Conservation (phyloP, 768 basidiomycete genomes). For the Boletus pseudopeckii region DNA sequence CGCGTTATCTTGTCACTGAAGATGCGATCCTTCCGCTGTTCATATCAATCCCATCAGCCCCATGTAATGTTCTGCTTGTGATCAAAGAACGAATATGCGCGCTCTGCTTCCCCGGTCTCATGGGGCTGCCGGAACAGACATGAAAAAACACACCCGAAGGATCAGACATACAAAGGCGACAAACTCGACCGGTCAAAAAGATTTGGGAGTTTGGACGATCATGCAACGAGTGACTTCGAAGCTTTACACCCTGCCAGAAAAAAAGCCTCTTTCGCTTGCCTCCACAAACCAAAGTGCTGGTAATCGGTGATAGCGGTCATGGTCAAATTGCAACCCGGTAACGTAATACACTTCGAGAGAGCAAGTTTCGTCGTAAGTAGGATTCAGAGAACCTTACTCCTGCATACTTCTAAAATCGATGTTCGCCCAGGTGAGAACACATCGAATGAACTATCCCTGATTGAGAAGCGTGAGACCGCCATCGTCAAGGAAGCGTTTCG, state of each 20-base stretch:
- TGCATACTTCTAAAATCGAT: too few relatives aligned
- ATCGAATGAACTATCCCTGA: slow-evolving; percentile 52
- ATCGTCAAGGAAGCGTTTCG: slow-evolving; percentile 82
- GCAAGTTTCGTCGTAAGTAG: too few relatives aligned
- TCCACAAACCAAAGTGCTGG: neutral
- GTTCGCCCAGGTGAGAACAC: too few relatives aligned
- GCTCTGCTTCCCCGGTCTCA: neutral
- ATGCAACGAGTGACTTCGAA: neutral
- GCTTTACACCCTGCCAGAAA: neutral
- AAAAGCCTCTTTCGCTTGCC: neutral
- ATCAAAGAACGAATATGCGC: neutral
- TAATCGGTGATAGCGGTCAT: too few relatives aligned
- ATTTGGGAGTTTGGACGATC: neutral
- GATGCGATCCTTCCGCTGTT: neutral
- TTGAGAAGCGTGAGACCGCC: slow-evolving; percentile 83
- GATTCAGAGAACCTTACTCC: too few relatives aligned
- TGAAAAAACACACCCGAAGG: neutral
- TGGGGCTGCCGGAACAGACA: too few relatives aligned
- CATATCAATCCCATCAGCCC: neutral
- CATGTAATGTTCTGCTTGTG: neutral
- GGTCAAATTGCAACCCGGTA: too few relatives aligned
- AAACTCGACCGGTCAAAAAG: neutral
- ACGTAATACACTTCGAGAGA: too few relatives aligned
- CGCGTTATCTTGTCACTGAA: neutral
- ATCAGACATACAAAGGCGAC: neutral